Conservation (phyloP, 208 protist genomes). For the Crithidia thermophila region DNA sequence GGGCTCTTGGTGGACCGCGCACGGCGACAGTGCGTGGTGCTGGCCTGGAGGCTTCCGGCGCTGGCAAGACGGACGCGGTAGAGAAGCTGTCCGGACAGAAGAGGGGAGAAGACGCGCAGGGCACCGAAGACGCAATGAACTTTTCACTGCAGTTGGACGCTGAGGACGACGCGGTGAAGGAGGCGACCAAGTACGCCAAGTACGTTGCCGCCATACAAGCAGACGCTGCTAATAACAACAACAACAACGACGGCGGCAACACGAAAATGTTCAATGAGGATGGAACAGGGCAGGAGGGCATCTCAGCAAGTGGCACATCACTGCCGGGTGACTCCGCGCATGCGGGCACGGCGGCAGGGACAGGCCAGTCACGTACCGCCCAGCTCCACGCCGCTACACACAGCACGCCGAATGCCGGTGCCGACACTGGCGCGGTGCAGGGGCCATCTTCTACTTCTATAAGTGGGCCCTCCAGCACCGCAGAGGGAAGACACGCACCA, state of each 20-base stretch:
- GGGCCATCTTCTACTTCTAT: no score
- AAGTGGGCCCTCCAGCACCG: no score
- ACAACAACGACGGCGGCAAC: not conserved
- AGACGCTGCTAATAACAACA: constrained; percentile 8
- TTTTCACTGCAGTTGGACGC: constrained; percentile 55
- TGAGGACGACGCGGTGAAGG: constrained; percentile 62
- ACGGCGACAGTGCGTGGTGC: no score
- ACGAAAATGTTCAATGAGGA: not conserved
- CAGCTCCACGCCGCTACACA: no score
- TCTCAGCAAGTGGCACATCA: no score
- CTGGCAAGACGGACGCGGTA: not conserved
- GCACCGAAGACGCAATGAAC: not conserved
- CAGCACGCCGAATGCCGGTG: no score
- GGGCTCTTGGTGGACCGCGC: no score
- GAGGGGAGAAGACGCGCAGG: not conserved
- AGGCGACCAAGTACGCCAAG: constrained; percentile 66
- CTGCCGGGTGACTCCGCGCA: no score
- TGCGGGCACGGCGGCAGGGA: no score
- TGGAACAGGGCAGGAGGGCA: not conserved
- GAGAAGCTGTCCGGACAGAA: not conserved
- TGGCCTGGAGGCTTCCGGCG: no score
- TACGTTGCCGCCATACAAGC: constrained; percentile 30
- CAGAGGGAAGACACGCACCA: not conserved
- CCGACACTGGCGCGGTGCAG: no score
- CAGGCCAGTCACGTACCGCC: no score